Conservation (phyloP, 768 basidiomycete genomes). For the Lyophyllum semitale region DNA sequence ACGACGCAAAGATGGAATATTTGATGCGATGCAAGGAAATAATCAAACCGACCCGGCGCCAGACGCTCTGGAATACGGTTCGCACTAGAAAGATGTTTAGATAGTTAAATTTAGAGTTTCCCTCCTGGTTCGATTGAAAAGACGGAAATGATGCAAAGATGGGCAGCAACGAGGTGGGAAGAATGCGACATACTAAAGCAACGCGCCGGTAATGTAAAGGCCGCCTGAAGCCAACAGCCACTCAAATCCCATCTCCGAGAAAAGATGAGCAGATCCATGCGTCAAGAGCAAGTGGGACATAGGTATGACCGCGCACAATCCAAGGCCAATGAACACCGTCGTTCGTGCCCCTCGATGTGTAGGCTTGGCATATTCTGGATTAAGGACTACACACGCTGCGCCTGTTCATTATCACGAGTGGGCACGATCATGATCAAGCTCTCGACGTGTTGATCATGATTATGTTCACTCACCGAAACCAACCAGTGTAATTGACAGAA, state of each 20-base stretch:
- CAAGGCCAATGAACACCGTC: conserved; percentile 75
- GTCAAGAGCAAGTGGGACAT: conserved; percentile 61
- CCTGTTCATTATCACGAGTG: conserved; percentile 34
- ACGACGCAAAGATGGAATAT: conserved; percentile 87
- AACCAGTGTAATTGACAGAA: conserved; percentile 48
- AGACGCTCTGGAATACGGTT: conserved; percentile 80
- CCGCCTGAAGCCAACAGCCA: conserved; percentile 73
- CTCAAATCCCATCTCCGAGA: conserved; percentile 65
- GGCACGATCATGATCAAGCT: conserved; percentile 9
- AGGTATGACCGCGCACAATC: conserved; percentile 69
- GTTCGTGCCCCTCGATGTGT: conserved; percentile 78
- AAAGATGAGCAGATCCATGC: conserved; percentile 58
- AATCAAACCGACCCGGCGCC: conserved; percentile 78
- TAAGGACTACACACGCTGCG: conserved; percentile 74
- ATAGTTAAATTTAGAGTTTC: conserved; percentile 12
- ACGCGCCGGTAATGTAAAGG: conserved; percentile 77
- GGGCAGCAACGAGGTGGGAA: conserved; percentile 17
- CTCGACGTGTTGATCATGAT: conserved; percentile 19
- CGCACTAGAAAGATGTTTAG: conserved; percentile 55
- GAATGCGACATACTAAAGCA: conserved; percentile 70
- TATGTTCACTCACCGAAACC: conserved; percentile 56
- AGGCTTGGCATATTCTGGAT: conserved; percentile 76
- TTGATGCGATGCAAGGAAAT: conserved; percentile 81
- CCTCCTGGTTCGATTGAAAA: conserved; percentile 18
- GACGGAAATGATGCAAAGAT: conserved; percentile 17